Evolutionary conservation across 2,329 filamentous ascomycete genomes (phyloP), one percentile per base, ranked within the genome.

Genomic region (Verticillium isaacii): DNA sequence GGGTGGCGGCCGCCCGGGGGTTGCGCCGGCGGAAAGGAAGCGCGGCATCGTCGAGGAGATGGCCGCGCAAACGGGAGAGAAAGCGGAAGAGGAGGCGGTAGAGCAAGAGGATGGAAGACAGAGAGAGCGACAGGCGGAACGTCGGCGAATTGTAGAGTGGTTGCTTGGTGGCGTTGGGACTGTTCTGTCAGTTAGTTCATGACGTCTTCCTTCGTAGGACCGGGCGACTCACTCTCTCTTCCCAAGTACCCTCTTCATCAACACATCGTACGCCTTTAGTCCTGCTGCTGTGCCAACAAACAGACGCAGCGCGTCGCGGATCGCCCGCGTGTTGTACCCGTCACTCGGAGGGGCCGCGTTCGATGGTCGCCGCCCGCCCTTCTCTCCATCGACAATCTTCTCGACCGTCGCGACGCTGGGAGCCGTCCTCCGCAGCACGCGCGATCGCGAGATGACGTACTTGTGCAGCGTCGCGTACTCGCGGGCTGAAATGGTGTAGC

Each of bases 41-140:
- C 1, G 93, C 92, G 61, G 91, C 85, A n/a, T 91, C 85, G 39
- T 90, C 88, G 52, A 96, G 86, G 4, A 99, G 82, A 66, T 92
- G 92, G 1, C 85, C 82, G 57, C 94, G 89, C 54, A 98, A 80
- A 32, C 92, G 86, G 32, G 85, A 85, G 69, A 98, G 91, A 81
- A 98, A 97, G 63, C 94, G 91, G 77, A 94, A 92, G 32, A 98
- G 86, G 1, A 97, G 82, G 34, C 95, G 88, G 74, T 99, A 95
- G 64, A 96, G 86, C 54, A 98, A 86, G 23, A 98, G 83, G 65
- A 97, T 92, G 2, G 91, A 85, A 17, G 93, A 93, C 15, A 97
- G 82, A 0, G 92, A 95, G 9, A 93, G 80, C 0, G 93, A 94
- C 11, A 97, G 82, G 61, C 93, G 86, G 58, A 95, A 80, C 29